Conservation (phyloP, 371 early-diverging fungal species). For the Syncephalis fuscata region DNA sequence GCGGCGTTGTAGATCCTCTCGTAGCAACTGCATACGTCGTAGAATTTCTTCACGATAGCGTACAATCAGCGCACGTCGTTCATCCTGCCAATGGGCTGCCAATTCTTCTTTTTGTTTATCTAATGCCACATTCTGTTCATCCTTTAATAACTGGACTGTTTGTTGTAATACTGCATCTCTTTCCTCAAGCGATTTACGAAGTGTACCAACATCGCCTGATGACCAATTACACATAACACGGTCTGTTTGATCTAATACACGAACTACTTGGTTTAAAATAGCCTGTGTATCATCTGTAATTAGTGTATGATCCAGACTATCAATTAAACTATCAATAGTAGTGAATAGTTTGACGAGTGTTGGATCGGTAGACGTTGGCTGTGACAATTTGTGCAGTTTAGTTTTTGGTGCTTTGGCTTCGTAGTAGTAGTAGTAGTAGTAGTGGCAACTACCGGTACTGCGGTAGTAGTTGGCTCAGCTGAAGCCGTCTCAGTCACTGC, state of each 20-base stretch:
- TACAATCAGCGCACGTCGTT: background rate
- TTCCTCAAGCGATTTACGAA: background rate
- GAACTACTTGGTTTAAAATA: background rate
- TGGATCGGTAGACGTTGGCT: background rate
- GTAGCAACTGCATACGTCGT: slow-evolving; percentile 13
- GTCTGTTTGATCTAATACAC: background rate
- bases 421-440: background rate
- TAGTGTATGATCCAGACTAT: background rate
- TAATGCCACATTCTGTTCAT: background rate
- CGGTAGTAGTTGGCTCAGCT: background rate
- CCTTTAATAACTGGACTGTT: background rate
- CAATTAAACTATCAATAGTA: background rate
- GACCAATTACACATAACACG: no score
- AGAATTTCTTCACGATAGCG: background rate
- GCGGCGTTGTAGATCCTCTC: slow-evolving; percentile 29
- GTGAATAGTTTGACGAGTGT: background rate
- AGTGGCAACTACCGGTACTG: background rate
- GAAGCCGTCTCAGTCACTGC: no score
- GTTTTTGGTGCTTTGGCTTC: background rate
- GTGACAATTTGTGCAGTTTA: background rate
- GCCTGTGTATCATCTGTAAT: background rate
- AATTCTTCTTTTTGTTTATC: background rate
- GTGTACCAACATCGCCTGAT: no score
- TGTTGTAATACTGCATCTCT: background rate
- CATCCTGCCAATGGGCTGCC: background rate